Evolutionary conservation across 371 early-diverging fungal species (phyloP), one percentile per base, ranked within the genome.

Genomic region (Lichtheimia corymbifera): DNA sequence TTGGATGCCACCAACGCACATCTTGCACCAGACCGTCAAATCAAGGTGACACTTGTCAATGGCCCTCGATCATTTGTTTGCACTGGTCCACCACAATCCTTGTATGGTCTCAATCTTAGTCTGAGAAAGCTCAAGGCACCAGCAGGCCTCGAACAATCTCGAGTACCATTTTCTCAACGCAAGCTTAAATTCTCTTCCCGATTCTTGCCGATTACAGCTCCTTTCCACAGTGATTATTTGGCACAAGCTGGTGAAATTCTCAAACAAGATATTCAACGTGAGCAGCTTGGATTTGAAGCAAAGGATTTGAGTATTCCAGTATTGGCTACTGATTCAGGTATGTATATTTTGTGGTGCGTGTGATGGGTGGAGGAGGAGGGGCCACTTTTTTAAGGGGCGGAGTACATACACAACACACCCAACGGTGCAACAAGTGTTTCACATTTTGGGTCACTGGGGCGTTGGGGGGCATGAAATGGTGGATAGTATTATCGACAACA

Each of bases 121-220:
- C 83, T 96, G 61, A 89, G 95, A 62, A 93, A 93, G 76, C 81
- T 94, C 68, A 94, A 93, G 73, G 94, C 92, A 15, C 83, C 87
- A 35, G 69, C 90, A 0, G 89, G 88, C 49, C 80, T 88, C 41
- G 94, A 96, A 69, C 95, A 96, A 75, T 86, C 88, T 43, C 89
- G 94, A 51, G 85, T 94, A 25, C 95, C 95, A 22, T 85, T 77
- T 75, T 89, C 91, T 35, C 87, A 94, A 77, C 88, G 95, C 70
- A 94, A 93, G 73, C 79, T 93, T 66, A 89, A 90, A 73, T 93
- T 96, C 65, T 84, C 89, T 5, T 88, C 89, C 24, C 88, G 93
- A 45, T 96, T 93, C 82, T 77, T 95, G 63, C 93, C 94, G 50
- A 93, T 95, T 67, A 86, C 92, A n/a, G 92, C 88, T 55, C 95